Evolutionary conservation across 352 stramenopile species (phyloP).

Genomic region (Globisporangium ultimum): DNA sequence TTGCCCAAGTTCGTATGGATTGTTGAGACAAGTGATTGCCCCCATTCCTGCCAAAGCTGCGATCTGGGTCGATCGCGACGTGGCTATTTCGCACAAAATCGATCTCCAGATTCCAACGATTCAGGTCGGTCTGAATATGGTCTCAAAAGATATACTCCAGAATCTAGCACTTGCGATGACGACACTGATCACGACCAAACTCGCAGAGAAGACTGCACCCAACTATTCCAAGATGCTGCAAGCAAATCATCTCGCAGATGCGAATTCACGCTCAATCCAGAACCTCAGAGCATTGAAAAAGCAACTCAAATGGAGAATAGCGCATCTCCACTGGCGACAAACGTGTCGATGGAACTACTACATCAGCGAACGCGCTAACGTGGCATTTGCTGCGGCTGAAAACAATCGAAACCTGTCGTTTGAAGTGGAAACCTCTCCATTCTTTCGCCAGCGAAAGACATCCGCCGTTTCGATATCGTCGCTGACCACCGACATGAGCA

Average conservation of each 20-base stretch:
- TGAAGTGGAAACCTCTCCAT: slow-evolving; percentile 43
- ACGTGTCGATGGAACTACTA: slow-evolving; percentile 53
- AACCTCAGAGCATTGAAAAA: slow-evolving; percentile 43
- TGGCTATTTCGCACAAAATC: slow-evolving; percentile 35
- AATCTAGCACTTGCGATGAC: slow-evolving; percentile 36
- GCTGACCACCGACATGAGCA: slow-evolving; percentile 29
- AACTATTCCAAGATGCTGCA: slow-evolving; percentile 37
- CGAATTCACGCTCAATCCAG: slow-evolving; percentile 25
- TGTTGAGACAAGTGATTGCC: slow-evolving; percentile 64
- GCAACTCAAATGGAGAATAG: slow-evolving; percentile 67
- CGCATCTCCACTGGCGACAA: slow-evolving; percentile 50
- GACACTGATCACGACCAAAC: slow-evolving; percentile 37
- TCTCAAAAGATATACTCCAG: slow-evolving; percentile 65
- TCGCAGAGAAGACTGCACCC: slow-evolving; percentile 30
- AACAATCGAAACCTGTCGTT: slow-evolving; percentile 25
- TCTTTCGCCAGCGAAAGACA: slow-evolving; percentile 33
- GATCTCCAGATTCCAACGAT: slow-evolving; percentile 58
- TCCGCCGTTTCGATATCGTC: slow-evolving; percentile 37
- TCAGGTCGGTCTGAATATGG: slow-evolving; percentile 39
- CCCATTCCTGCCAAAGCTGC: slow-evolving; percentile 54
- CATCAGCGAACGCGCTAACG: slow-evolving; percentile 36
- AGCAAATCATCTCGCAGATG: neutral
- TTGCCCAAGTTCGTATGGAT: slow-evolving; percentile 51
- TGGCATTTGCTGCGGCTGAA: slow-evolving; percentile 39
- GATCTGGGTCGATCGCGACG: slow-evolving; percentile 50